phyloP scores from a whole-genome alignment of 1,284 basidiomycete genomes.

The Trametes polyzona region DNA sequence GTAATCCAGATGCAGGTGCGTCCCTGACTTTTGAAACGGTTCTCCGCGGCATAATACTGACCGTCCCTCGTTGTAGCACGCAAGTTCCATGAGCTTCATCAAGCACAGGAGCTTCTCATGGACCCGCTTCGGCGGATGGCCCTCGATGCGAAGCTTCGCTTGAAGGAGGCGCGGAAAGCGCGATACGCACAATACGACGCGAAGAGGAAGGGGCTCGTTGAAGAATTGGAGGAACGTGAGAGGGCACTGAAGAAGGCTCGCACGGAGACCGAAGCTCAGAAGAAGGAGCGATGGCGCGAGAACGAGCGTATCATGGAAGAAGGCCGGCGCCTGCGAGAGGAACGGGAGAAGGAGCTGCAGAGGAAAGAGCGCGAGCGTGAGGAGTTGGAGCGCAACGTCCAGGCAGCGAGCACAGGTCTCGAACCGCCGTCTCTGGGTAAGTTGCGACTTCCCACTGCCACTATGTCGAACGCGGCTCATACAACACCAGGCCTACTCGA shows the following conservation, averaged over 20 bases:
- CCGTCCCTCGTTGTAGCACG: conserved; percentile 49
- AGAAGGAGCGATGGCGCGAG: conserved; percentile 60
- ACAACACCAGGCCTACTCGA: conserved; percentile 59
- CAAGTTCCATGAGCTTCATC: conserved; percentile 88
- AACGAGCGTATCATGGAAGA: conserved; percentile 80
- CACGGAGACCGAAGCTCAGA: conserved; percentile 62
- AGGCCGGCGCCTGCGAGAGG: conserved; percentile 72
- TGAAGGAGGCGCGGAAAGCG: conserved; percentile 72
- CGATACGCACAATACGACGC: conserved; percentile 78
- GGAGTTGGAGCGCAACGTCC: conserved; percentile 35
- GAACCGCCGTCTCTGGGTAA: conserved; percentile 58
- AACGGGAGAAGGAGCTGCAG: conserved; percentile 58
- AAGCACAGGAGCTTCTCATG: conserved; percentile 84
- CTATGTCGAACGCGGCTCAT: neutral
- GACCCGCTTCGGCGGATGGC: conserved; percentile 85
- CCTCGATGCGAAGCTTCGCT: conserved; percentile 78
- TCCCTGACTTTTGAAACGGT: neutral
- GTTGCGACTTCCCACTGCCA: conserved; percentile 19
- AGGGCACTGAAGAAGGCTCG: conserved; percentile 77
- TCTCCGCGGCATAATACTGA: neutral
- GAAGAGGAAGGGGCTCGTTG: conserved; percentile 80
- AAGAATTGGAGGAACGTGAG: conserved; percentile 86
- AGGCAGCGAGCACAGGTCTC: conserved; percentile 33
- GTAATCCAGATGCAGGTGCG: conserved; percentile 78
- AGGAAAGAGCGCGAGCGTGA: conserved; percentile 45